Evolutionary conservation across 2,329 filamentous ascomycete genomes (phyloP), one percentile per base, ranked within the genome.

Genomic region (Dendrostoma leiphaemia): DNA sequence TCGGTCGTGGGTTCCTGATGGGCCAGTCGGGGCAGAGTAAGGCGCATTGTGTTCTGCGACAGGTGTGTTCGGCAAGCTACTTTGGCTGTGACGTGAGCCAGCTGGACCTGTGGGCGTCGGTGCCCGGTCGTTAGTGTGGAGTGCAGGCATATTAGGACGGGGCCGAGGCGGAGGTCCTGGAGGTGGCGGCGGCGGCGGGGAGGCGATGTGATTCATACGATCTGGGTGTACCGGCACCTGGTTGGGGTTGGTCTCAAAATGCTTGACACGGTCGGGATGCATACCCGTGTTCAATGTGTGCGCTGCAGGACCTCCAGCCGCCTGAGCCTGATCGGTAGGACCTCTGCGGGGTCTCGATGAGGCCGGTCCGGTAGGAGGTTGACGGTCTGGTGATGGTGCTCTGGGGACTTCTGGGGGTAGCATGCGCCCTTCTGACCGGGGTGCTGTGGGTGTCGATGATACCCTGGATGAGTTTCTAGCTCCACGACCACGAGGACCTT

Each of bases 281-380:
- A 72, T 66, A 17, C 64, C 66, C 7, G 57, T 41, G 15, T 51
- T 52, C 31, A 61, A 29, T 17, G 58, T 26, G 7, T 64, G 61
- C 17, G 44, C 50, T 4, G 26, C 26, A 2, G 51, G 32, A 7
- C 62, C 59, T 6, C 64, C 62, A 21, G 64, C 62, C 6, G 28
- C 55, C 62, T 51, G 48, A 29, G 17, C 49, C 7, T 52, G 48
- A 6, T 78, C 75, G 51, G 71, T 69, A 34, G 77, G 57, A 7
- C 29, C 21, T 24, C 57, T 54, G 31, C 78, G 73, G 44, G 72
- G 65, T 53, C 79, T 72, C 38, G 73, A 74, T 29, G 78, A 80
- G 1, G 79, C 74, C 21, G 80, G 80, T 0, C 80, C 80, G 4
- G 79, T 81, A 19, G 79, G 79, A 19, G 77, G 77, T 38, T 75